Evolutionary conservation across 2,329 filamentous ascomycete species (phyloP).

Genomic region (Trichophyton equinum): DNA sequence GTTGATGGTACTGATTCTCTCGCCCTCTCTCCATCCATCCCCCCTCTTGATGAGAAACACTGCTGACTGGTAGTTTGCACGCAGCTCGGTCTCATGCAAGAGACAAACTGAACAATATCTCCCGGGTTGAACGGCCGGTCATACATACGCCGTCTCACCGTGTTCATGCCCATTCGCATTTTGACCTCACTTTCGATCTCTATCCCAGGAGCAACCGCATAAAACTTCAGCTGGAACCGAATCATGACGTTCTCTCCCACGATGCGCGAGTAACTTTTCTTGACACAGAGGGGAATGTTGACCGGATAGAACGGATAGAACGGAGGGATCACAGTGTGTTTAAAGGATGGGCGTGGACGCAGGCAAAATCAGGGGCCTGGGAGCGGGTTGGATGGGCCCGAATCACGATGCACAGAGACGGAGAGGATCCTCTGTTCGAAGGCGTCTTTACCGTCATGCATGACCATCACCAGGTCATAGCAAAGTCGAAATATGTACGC

Average conservation of each 20-base stretch:
- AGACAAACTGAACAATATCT: conserved; percentile 64
- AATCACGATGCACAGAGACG: conserved; percentile 65
- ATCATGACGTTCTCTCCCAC: conserved; percentile 74
- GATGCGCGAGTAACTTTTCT: conserved; percentile 64
- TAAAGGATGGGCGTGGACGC: conserved; percentile 64
- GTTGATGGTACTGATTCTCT: conserved; percentile 12
- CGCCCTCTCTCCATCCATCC: not conserved
- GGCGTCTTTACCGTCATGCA: conserved; percentile 72
- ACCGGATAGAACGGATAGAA: conserved; percentile 54
- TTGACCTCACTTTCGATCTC: conserved; percentile 72
- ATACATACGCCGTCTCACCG: conserved; percentile 69
- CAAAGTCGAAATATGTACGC: conserved; percentile 57
- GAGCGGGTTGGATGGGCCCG: conserved; percentile 76
- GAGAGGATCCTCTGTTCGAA: conserved; percentile 68
- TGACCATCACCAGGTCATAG: conserved; percentile 77
- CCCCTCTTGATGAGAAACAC: not conserved
- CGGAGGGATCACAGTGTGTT: conserved; percentile 68
- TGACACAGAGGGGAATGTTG: conserved; percentile 56
- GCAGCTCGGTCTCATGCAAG: conserved; percentile 59
- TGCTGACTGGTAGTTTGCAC: conserved; percentile 2
- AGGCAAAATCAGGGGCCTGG: conserved; percentile 55
- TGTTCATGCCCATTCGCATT: conserved; percentile 66
- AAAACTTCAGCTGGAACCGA: conserved; percentile 72
- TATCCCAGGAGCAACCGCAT: conserved; percentile 55
- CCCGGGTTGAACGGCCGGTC: conserved; percentile 57